These are phyloP conservation scores for Massarina eburnea DNA, from an alignment of 2,329 filamentous ascomycete species.

Conservation along the genomic window DNA sequence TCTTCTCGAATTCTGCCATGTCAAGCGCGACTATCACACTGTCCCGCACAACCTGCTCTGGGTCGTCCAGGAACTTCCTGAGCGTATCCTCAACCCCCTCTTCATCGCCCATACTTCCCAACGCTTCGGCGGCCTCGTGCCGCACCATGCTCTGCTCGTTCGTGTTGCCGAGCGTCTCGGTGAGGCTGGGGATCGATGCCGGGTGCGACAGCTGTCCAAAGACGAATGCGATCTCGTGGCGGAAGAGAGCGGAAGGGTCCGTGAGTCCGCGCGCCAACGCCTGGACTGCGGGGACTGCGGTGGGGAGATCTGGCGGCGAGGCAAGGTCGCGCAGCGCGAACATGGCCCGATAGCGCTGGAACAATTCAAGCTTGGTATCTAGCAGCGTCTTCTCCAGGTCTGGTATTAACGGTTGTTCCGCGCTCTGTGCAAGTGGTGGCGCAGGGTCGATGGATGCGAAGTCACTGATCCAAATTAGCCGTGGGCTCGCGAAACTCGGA, in stretches of 20 bases:
- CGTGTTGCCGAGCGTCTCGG: slow-evolving; percentile 72
- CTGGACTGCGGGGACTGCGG: slow-evolving; percentile 81
- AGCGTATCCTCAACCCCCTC: slow-evolving; percentile 87
- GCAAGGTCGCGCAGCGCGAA: slow-evolving; percentile 94
- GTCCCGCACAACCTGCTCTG: slow-evolving; percentile 90
- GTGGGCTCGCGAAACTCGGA: background rate
- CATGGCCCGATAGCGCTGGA: slow-evolving; percentile 96
- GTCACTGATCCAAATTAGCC: slow-evolving; percentile 60
- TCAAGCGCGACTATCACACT: slow-evolving; percentile 94
- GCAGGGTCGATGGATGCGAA: slow-evolving; percentile 96
- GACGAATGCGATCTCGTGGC: slow-evolving; percentile 97
- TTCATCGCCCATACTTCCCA: slow-evolving; percentile 91
- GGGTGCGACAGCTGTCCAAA: slow-evolving; percentile 96
- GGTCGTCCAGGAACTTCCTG: slow-evolving; percentile 81
- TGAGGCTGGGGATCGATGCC: slow-evolving; percentile 90
- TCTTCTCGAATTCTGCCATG: slow-evolving; percentile 96
- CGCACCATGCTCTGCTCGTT: slow-evolving; percentile 94
- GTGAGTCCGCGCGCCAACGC: slow-evolving; percentile 82
- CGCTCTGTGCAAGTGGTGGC: slow-evolving; percentile 76
- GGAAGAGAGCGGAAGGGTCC: slow-evolving; percentile 88
- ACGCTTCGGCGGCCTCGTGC: slow-evolving; percentile 93
- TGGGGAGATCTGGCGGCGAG: slow-evolving; percentile 87
- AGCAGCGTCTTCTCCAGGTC: slow-evolving; percentile 77
- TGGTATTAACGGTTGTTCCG: slow-evolving; percentile 64
- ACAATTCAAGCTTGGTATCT: slow-evolving; percentile 77